These are phyloP conservation scores for Glycyrrhiza uralensis DNA, from an alignment of 306 rosid genomes.

Conservation along the genomic window DNA sequence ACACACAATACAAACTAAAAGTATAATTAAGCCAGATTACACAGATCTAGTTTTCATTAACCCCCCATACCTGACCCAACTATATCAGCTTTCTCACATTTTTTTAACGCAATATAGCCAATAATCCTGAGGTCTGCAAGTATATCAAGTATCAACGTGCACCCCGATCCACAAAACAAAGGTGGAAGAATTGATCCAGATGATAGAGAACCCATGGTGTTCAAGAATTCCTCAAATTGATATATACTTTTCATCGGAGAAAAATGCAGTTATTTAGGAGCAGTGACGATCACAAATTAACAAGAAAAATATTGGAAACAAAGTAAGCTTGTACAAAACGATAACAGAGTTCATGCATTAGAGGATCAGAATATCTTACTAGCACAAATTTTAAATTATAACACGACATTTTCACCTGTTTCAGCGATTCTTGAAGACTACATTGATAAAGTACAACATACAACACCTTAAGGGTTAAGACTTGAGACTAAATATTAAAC, in stretches of 20 bases:
- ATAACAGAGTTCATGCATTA: slow-evolving; percentile 65
- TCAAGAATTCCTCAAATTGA: neutral
- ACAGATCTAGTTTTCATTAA: no score
- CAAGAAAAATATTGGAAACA: slow-evolving; percentile 5
- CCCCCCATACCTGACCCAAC: no score
- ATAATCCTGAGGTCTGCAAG: no score
- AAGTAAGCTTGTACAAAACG: slow-evolving; percentile 38
- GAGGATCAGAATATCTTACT: slow-evolving; percentile 61
- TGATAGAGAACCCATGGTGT: neutral
- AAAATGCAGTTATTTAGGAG: neutral
- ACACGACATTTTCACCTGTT: slow-evolving; percentile 38
- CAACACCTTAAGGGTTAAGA: slow-evolving; percentile 65
- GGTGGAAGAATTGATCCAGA: no score
- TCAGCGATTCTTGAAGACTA: slow-evolving; percentile 47
- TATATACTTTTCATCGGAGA: neutral
- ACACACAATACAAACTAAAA: no score
- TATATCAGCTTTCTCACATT: no score
- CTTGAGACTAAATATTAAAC: slow-evolving; percentile 75
- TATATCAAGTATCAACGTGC: no score
- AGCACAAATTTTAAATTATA: slow-evolving; percentile 57
- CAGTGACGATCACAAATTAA: neutral
- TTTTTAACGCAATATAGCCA: no score
- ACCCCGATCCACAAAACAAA: no score
- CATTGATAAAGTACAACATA: slow-evolving; percentile 59
- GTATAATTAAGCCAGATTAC: no score